A percentile compares a stretch with the other conserved stretches of the same genome.
phyloP scores from a whole-genome alignment of 768 basidiomycete genomes.

The Amanita rimosa region DNA sequence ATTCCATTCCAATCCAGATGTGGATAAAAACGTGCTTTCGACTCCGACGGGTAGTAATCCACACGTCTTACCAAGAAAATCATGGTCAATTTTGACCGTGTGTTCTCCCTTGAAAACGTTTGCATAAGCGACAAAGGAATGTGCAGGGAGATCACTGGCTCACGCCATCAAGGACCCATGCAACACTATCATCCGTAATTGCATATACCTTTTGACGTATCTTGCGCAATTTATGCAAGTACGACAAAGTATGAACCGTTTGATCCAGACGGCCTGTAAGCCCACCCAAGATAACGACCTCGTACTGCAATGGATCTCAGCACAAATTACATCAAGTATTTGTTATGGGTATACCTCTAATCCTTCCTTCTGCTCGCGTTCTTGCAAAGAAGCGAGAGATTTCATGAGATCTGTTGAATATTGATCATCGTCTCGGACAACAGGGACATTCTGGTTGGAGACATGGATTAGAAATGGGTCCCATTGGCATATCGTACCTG shows the following conservation, averaged over 20 bases:
- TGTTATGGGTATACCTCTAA: slow-evolving; percentile 22
- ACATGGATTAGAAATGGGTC: background rate
- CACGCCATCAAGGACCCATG: slow-evolving; percentile 80
- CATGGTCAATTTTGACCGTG: slow-evolving; percentile 62
- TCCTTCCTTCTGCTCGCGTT: slow-evolving; percentile 36
- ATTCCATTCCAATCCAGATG: slow-evolving; percentile 84
- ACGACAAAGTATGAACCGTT: slow-evolving; percentile 81
- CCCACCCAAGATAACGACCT: slow-evolving; percentile 77
- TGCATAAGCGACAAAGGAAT: background rate
- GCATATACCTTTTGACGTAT: slow-evolving; percentile 51
- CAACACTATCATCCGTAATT: slow-evolving; percentile 84
- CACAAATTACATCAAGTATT: background rate
- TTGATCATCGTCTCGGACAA: slow-evolving; percentile 62
- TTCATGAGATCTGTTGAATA: slow-evolving; percentile 96
- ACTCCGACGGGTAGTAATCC: slow-evolving; percentile 91
- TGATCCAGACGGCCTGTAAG: slow-evolving; percentile 90
- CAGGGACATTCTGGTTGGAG: slow-evolving; percentile 46
- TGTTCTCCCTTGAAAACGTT: slow-evolving; percentile 67
- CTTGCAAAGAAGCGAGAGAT: slow-evolving; percentile 56
- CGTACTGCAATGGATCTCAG: slow-evolving; percentile 28
- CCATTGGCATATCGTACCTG: slow-evolving; percentile 28
- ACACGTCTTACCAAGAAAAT: slow-evolving; percentile 74
- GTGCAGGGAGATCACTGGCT: slow-evolving; percentile 11
- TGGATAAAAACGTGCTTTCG: slow-evolving; percentile 65
- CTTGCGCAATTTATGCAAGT: slow-evolving; percentile 70